Base-by-base conservation (phyloP, 2,329 filamentous ascomycete species). In the Cladosporium halotolerans region DNA sequence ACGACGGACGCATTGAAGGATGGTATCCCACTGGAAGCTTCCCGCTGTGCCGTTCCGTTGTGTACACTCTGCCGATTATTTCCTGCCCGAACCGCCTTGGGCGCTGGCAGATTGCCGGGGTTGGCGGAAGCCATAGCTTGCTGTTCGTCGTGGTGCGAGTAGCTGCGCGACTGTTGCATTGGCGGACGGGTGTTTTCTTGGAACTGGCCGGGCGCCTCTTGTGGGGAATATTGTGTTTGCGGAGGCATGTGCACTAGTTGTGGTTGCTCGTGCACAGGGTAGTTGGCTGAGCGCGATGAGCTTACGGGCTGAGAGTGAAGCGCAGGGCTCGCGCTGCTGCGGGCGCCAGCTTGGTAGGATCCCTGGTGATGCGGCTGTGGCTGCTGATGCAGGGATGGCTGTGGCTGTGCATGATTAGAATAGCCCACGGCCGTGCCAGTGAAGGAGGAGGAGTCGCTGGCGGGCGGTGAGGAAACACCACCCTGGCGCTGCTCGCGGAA, bases 1-100 rank as follows among this genome's bases (percentile, higher is more conserved):
- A 74, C 72, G 52, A 73, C 69, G 57, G 73, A 72, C 61, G 73
- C 67, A 54, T 69, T 72, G 65, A 74, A 76, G 43, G 71, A 68
- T 55, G 70, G 64, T 53, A 73, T 53, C 11, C 58, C 44, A 42
- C 58, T 44, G 54, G 56, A 62, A 23, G 55, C 60, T 46, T 67
- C 64, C 31, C 65, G 60, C 34, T 62, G 53, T 33, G 48, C 54
- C 52, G 64, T 40, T 16, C 64, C 64, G 49, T 63, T 66, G 52
- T 69, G 66, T 23, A 69, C 58, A 52, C 66, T 68, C 55, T 68
- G 67, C 10, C 67, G 57, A 40, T 68, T 67, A 45, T 48, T 59
- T 33, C 53, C 56, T 28, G 57, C 55, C 28, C 65, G 60, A 14
- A 57, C 53, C 23, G 62, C 56, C 56, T 65, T 64, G 13, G 62